Evolutionary conservation across 306 rosid species (phyloP).

Genomic region (Pterocarpus macrocarpus): DNA sequence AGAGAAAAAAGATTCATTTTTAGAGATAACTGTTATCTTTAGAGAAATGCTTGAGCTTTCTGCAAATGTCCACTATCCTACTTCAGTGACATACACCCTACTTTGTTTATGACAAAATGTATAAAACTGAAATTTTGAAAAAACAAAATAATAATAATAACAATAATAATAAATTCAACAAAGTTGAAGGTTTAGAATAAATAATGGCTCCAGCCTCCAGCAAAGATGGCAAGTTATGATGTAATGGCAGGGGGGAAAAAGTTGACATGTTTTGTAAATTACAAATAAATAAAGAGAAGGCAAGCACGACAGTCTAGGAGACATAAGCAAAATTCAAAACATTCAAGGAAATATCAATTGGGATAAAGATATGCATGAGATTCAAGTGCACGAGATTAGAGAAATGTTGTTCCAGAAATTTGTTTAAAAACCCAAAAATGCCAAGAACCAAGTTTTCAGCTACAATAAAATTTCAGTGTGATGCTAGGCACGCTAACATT

Average conservation of each 20-base stretch:
- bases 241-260: background rate
- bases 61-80: background rate
- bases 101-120: background rate
- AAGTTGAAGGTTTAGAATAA: background rate
- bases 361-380: background rate
- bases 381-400: background rate
- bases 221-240: background rate
- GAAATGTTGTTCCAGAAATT: background rate
- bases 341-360: background rate
- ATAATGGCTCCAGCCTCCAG: background rate
- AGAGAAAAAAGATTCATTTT: background rate
- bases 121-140: constrained; percentile 1
- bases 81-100: background rate
- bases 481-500: constrained; percentile 37
- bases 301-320: background rate
- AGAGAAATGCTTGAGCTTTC: background rate
- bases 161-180: background rate
- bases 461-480: constrained; percentile 21
- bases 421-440: constrained; percentile 8
- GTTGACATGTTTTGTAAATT: background rate
- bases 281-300: background rate
- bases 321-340: background rate
- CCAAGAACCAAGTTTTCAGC: constrained; percentile 2
- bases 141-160: background rate
- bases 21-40: background rate